phyloP scores from a whole-genome alignment of 257 asterid species.

The Knoxia roxburghii region DNA sequence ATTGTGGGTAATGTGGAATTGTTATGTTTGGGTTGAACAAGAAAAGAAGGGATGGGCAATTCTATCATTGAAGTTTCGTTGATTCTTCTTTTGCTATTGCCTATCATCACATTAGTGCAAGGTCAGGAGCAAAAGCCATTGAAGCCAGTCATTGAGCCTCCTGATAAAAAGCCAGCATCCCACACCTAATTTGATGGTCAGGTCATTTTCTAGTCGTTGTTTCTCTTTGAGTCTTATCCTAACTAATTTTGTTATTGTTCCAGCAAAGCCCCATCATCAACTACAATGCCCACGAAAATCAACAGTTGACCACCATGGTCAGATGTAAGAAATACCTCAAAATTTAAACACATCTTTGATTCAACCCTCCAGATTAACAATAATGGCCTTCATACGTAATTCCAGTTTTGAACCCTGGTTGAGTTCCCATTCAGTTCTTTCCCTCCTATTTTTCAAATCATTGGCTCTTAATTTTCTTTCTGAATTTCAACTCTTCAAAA shows the following conservation, averaged over 20 bases:
- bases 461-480: too few species aligned
- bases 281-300: neutral
- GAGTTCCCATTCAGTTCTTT: neutral
- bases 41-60: neutral
- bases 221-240: neutral
- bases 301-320: neutral
- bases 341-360: too few species aligned
- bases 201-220: neutral
- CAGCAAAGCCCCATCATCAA: neutral
- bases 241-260: neutral
- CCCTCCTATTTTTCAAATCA: too few species aligned
- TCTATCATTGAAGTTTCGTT: neutral
- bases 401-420: neutral
- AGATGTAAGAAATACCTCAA: neutral
- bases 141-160: neutral
- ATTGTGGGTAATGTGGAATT: neutral
- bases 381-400: neutral
- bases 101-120: neutral
- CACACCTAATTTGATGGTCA: neutral
- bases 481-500: too few species aligned
- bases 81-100: neutral
- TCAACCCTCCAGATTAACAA: neutral
- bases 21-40: neutral
- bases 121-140: too few species aligned
- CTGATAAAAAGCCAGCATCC: neutral